These are phyloP conservation scores for Aspergillus awamori DNA, from an alignment of 2,329 filamentous ascomycete genomes.

Conservation along the genomic window DNA sequence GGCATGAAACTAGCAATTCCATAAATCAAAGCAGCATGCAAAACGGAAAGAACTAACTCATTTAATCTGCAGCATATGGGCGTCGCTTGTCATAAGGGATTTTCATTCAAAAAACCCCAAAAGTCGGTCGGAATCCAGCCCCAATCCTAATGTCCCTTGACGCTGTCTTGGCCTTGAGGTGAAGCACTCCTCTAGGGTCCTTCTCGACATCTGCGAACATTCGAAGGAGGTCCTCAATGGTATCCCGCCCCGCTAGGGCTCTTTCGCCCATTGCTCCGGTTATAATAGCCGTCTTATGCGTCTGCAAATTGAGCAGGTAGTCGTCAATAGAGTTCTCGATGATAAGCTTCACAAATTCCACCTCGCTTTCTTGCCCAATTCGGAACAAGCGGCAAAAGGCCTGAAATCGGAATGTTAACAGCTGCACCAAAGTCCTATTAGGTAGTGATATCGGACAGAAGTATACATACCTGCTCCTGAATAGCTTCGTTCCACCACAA, in stretches of 20 bases:
- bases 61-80: too few relatives aligned
- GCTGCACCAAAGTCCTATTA: constrained; percentile 13
- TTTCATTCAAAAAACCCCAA: neutral
- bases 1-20: too few relatives aligned
- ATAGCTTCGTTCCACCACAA: constrained; percentile 64
- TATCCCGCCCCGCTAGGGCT: constrained; percentile 18
- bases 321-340: constrained; percentile 62
- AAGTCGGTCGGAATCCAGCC: neutral
- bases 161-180: neutral
- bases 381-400: constrained; percentile 64
- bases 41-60: too few relatives aligned
- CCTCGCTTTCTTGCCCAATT: constrained; percentile 65
- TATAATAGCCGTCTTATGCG: constrained; percentile 49
- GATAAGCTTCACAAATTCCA: constrained; percentile 61
- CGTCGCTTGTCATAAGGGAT: too few relatives aligned
- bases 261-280: constrained; percentile 28
- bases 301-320: constrained; percentile 59
- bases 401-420: constrained; percentile 13
- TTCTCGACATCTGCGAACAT: constrained; percentile 30
- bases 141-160: neutral
- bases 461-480: constrained; percentile 60
- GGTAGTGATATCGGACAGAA: neutral
- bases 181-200: constrained; percentile 11
- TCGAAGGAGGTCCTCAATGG: constrained; percentile 25
- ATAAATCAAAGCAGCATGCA: too few relatives aligned